phyloP scores from a whole-genome alignment of 352 stramenopile species.

The Pythium brassicae region DNA sequence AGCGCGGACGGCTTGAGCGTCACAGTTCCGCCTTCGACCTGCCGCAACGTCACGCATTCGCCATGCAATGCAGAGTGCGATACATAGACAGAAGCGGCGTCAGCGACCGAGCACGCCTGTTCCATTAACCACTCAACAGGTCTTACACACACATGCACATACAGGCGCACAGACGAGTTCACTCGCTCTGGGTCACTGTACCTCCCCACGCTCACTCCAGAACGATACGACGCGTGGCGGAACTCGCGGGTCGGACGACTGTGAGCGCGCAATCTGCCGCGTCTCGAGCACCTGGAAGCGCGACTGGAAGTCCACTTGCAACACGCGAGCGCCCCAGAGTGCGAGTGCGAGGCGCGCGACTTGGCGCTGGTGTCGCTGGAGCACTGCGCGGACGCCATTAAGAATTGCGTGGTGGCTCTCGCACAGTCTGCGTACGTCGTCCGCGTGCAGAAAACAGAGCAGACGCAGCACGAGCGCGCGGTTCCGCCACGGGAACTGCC shows the following conservation, averaged over 20 bases:
- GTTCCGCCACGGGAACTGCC: constrained; percentile 8
- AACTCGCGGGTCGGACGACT: constrained; percentile 40
- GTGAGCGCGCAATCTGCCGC: constrained; percentile 35
- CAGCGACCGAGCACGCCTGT: too few species aligned
- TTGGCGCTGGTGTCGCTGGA: constrained; percentile 20
- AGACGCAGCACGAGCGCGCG: constrained; percentile 20
- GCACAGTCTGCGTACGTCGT: constrained; percentile 18
- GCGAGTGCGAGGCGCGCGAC: constrained; percentile 30
- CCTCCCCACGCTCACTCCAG: constrained; percentile 52
- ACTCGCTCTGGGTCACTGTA: too few species aligned
- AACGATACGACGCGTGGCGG: constrained; percentile 45
- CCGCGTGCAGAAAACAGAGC: constrained; percentile 23
- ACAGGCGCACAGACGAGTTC: too few species aligned
- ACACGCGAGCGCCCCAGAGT: constrained; percentile 21
- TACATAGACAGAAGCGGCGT: too few species aligned
- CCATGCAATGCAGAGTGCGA: too few species aligned
- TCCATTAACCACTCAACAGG: too few species aligned
- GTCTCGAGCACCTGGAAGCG: constrained; percentile 52
- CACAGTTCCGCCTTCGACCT: constrained; percentile 25
- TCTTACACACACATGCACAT: too few species aligned
- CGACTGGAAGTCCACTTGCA: constrained; percentile 38
- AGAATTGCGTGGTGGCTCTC: constrained; percentile 23
- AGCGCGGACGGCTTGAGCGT: constrained; percentile 20
- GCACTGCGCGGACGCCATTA: constrained; percentile 9
- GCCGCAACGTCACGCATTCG: neutral